These are phyloP conservation scores for Phytopythium ostracodes DNA, from an alignment of 352 stramenopile species.

Conservation along the genomic window DNA sequence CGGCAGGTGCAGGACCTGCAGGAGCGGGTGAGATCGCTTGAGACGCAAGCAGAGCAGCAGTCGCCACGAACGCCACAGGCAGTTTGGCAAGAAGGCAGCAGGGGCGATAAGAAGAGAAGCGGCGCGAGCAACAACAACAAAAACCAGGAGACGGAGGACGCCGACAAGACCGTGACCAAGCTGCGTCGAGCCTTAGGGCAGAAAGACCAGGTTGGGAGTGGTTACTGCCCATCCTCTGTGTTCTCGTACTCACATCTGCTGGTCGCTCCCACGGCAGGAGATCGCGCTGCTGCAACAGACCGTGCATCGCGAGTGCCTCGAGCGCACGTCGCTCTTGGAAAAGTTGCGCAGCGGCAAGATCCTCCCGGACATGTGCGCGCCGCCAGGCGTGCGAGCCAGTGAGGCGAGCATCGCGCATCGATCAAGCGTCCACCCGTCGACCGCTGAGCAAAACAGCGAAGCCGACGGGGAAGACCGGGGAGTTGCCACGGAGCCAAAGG, in stretches of 20 bases:
- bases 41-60: conserved; percentile 8
- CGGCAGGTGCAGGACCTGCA: conserved; percentile 27
- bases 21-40: conserved; percentile 8
- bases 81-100: conserved; percentile 8
- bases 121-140: neutral
- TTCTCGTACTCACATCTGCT: neutral
- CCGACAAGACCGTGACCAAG: conserved; percentile 37
- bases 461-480: conserved; percentile 19
- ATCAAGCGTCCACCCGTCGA: conserved; percentile 6
- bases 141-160: conserved; percentile 47
- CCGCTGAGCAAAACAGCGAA: conserved; percentile 9
- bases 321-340: conserved; percentile 73
- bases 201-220: conserved; percentile 41
- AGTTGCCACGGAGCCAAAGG: conserved; percentile 21
- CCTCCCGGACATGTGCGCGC: conserved; percentile 38
- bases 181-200: conserved; percentile 36
- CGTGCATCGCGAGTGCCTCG: conserved; percentile 78
- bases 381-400: neutral
- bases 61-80: conserved; percentile 5
- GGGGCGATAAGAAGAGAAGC: neutral
- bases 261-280: conserved; percentile 32
- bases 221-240: neutral
- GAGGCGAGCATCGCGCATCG: conserved; percentile 4
- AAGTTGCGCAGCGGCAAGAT: conserved; percentile 67
- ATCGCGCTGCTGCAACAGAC: conserved; percentile 74